These are phyloP conservation scores for Lentinula novae-zelandiae DNA, from an alignment of 1,284 basidiomycete genomes.

Conservation along the genomic window DNA sequence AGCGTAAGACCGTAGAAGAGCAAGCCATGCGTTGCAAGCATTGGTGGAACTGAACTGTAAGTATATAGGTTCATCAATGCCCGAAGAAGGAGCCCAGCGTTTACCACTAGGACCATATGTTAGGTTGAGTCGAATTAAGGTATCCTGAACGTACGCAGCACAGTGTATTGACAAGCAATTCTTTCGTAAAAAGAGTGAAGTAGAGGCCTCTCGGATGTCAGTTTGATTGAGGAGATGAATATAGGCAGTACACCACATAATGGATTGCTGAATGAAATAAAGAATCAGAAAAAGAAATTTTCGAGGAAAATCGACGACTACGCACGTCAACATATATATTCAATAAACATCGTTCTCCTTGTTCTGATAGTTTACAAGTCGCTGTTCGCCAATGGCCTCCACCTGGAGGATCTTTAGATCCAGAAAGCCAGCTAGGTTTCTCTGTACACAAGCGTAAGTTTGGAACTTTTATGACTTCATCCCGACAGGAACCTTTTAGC, in stretches of 20 bases:
- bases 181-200: conserved; percentile 67
- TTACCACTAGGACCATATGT: conserved; percentile 41
- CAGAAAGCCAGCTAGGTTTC: conserved; percentile 67
- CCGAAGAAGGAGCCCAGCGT: conserved; percentile 48
- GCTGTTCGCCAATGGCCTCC: conserved; percentile 67
- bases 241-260: conserved; percentile 67
- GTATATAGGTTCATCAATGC: conserved; percentile 63
- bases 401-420: conserved; percentile 46
- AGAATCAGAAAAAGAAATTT: conserved; percentile 4
- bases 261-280: conserved; percentile 49
- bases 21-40: conserved; percentile 64
- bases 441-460: conserved; percentile 36
- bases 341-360: conserved; percentile 60
- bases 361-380: conserved; percentile 65
- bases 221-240: conserved; percentile 70
- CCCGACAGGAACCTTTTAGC: conserved; percentile 50
- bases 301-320: conserved; percentile 13
- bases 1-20: conserved; percentile 72
- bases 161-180: conserved; percentile 69
- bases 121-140: not conserved
- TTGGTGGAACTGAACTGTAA: conserved; percentile 62
- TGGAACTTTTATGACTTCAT: conserved; percentile 1
- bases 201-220: conserved; percentile 67
- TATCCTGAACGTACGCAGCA: conserved; percentile 38
- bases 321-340: conserved; percentile 73